phyloP scores from a whole-genome alignment of 192 early-diverging fungal genomes.

The Backusella tarrabulga region DNA sequence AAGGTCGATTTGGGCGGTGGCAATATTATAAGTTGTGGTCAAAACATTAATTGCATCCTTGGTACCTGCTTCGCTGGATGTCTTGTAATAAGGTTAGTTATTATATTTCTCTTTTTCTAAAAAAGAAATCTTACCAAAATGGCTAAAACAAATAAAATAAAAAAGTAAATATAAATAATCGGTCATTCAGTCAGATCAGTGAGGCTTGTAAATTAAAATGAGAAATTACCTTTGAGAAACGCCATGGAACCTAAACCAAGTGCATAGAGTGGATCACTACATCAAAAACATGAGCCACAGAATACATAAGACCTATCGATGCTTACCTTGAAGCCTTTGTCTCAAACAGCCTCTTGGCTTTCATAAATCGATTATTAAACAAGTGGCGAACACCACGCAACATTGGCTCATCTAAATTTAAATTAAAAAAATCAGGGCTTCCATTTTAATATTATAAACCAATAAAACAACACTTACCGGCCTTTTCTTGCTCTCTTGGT shows the following conservation, averaged over 20 bases:
- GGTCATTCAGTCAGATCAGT: not conserved
- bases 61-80: conserved; percentile 11
- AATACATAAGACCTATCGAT: not conserved
- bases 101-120: not conserved
- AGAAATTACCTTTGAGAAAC: conserved; percentile 19
- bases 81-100: not conserved
- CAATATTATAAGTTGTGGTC: conserved; percentile 18
- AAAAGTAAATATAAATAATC: not conserved
- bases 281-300: not conserved
- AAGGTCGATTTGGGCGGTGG: conserved; percentile 19
- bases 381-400: conserved; percentile 37
- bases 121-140: conserved; percentile 20
- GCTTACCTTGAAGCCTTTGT: conserved; percentile 38
- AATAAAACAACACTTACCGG: conserved; percentile 6
- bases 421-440: not conserved
- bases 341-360: conserved; percentile 50
- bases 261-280: conserved; percentile 50
- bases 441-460: not conserved
- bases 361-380: conserved; percentile 53
- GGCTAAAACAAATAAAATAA: conserved; percentile 3
- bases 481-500: conserved; percentile 21
- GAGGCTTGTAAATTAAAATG: not conserved
- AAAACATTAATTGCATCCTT: conserved; percentile 25
- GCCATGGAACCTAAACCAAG: conserved; percentile 38
- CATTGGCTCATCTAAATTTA: conserved; percentile 25